Evolutionary conservation across 352 stramenopile genomes (phyloP).

Genomic region (Proteromonas lacertae): DNA sequence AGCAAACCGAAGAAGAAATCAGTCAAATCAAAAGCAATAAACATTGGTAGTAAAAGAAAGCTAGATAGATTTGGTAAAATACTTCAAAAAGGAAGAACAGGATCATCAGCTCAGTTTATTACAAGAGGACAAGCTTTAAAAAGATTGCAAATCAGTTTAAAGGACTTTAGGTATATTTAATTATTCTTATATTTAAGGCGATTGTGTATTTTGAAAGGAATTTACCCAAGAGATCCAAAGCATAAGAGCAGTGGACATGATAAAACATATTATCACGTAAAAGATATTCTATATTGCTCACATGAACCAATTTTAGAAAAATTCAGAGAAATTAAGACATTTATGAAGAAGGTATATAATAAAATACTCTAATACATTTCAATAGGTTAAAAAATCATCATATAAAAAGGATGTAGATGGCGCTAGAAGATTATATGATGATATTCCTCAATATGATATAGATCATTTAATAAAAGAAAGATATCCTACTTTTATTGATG

Average conservation of each 20-base stretch:
- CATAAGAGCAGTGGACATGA: slow-evolving; percentile 44
- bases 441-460: slow-evolving; percentile 56
- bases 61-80: slow-evolving; percentile 37
- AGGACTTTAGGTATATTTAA: slow-evolving; percentile 54
- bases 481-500: slow-evolving; percentile 84
- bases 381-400: neutral
- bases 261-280: slow-evolving; percentile 96
- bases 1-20: slow-evolving; percentile 18
- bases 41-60: slow-evolving; percentile 27
- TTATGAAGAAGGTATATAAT: slow-evolving; percentile 82
- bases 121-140: slow-evolving; percentile 65
- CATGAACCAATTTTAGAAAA: slow-evolving; percentile 92
- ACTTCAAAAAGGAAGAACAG: slow-evolving; percentile 15
- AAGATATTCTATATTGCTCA: slow-evolving; percentile 80
- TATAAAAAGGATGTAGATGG: neutral
- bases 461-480: slow-evolving; percentile 93
- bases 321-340: slow-evolving; percentile 86
- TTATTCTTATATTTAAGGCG: slow-evolving; percentile 12
- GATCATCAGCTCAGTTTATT: slow-evolving; percentile 70
- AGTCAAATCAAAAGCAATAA: slow-evolving; percentile 18
- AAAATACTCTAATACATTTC: no score
- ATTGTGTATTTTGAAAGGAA: slow-evolving; percentile 94
- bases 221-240: slow-evolving; percentile 84
- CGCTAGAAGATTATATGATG: slow-evolving; percentile 1
- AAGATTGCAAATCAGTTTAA: slow-evolving; percentile 66